A percentile compares a stretch with the other conserved stretches of the same genome.
These are phyloP conservation scores for Populus nigra DNA, from an alignment of 345 rosid species.

Conservation along the genomic window DNA sequence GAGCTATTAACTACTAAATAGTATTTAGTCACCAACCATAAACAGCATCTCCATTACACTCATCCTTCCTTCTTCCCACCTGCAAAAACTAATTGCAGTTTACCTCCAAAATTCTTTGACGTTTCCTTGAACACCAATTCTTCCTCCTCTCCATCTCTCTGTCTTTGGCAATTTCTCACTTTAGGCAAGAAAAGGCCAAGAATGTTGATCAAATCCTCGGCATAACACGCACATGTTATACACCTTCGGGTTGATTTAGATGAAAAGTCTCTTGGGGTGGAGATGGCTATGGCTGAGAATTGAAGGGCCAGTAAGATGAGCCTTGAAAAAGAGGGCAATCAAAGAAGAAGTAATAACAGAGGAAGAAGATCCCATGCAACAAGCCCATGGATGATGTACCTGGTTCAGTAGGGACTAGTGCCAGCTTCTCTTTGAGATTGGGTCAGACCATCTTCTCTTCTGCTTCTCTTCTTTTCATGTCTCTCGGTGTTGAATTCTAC, in stretches of 20 bases:
- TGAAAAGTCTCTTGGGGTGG: slow-evolving; percentile 11
- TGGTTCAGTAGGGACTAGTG: slow-evolving; percentile 74
- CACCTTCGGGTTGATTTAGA: slow-evolving; percentile 5
- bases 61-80: neutral
- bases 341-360: neutral
- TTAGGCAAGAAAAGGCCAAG: neutral
- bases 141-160: neutral
- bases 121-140: neutral
- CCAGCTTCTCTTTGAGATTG: slow-evolving; percentile 74
- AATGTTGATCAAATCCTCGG: neutral
- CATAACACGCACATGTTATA: neutral
- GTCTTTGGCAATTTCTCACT: neutral
- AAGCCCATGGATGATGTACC: slow-evolving; percentile 57
- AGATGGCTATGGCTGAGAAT: neutral
- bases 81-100: neutral
- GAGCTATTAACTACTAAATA: too few relatives aligned
- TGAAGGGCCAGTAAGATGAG: slow-evolving; percentile 15
- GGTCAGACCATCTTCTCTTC: slow-evolving; percentile 71
- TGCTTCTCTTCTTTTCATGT: slow-evolving; percentile 85
- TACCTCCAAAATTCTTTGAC: neutral
- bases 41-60: neutral
- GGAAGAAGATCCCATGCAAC: slow-evolving; percentile 17
- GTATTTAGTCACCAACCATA: neutral
- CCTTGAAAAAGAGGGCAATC: neutral
- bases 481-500: slow-evolving; percentile 77